Conservation (phyloP, 208 protist species). For the Leishmania mexicana region DNA sequence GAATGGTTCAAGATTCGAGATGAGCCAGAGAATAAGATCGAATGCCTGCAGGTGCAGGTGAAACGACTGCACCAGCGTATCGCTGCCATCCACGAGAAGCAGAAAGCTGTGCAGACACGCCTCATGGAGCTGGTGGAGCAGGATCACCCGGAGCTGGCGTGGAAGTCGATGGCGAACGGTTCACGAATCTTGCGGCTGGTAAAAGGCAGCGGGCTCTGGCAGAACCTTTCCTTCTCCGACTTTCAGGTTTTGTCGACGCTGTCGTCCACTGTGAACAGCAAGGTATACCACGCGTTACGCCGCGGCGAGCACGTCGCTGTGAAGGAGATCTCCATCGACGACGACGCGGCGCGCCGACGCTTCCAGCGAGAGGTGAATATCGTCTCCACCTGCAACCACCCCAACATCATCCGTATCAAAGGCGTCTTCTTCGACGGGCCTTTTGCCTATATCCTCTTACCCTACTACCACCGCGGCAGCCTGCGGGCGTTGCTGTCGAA, state of each 20-base stretch:
- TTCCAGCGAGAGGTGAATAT: constrained; percentile 74
- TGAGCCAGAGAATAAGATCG: constrained; percentile 46
- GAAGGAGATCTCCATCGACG: constrained; percentile 68
- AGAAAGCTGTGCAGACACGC: constrained; percentile 54
- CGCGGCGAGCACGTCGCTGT: constrained; percentile 67
- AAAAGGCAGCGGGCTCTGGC: constrained; percentile 74
- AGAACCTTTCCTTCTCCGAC: constrained; percentile 68
- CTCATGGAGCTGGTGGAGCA: constrained; percentile 58
- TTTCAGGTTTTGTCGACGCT: constrained; percentile 59
- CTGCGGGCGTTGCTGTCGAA: constrained; percentile 36
- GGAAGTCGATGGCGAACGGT: constrained; percentile 64
- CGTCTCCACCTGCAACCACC: constrained; percentile 55
- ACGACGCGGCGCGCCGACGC: constrained; percentile 40
- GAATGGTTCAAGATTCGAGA: constrained; percentile 77
- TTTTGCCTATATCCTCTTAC: constrained; percentile 67
- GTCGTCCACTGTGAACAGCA: constrained; percentile 69
- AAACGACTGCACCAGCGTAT: constrained; percentile 40
- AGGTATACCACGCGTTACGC: constrained; percentile 62
- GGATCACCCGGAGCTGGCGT: constrained; percentile 71
- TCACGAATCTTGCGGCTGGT: constrained; percentile 65
- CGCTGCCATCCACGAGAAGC: constrained; percentile 35
- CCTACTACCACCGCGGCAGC: constrained; percentile 61
- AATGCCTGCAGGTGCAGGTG: constrained; percentile 39
- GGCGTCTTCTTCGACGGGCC: constrained; percentile 81
- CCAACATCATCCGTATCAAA: constrained; percentile 71